phyloP scores from a whole-genome alignment of 129 eudicot species.

The Artemisia argyi region DNA sequence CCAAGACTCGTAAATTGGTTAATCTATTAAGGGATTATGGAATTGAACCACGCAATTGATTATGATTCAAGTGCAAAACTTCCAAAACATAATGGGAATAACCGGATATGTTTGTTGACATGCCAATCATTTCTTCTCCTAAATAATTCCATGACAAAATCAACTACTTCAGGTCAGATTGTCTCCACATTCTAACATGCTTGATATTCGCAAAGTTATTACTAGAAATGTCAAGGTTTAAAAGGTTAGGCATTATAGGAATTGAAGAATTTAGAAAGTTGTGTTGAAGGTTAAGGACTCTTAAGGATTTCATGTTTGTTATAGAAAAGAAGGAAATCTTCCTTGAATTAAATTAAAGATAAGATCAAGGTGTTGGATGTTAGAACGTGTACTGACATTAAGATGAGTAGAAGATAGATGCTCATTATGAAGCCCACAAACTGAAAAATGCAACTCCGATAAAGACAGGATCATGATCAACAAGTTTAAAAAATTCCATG shows the following conservation, averaged over 20 bases:
- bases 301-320: background rate
- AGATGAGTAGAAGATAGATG: too few relatives aligned
- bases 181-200: constrained; percentile 8
- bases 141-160: too few relatives aligned
- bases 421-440: too few relatives aligned
- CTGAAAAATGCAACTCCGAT: too few relatives aligned
- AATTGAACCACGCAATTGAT: background rate
- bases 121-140: background rate
- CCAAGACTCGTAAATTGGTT: constrained; percentile 2
- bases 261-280: background rate
- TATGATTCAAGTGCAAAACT: background rate
- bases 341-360: too few relatives aligned
- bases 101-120: background rate
- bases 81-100: constrained; percentile 17
- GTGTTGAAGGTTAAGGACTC: background rate
- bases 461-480: too few relatives aligned
- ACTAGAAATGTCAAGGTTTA: background rate
- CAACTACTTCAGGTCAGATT: background rate
- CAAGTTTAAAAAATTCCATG: too few relatives aligned
- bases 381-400: too few relatives aligned
- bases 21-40: background rate
- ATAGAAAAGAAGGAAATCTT: background rate
- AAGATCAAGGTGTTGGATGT: too few relatives aligned
- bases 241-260: constrained; percentile 2
- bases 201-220: background rate